Conservation (phyloP, 202 grass and related monocot genomes). For the Zizania palustris region DNA sequence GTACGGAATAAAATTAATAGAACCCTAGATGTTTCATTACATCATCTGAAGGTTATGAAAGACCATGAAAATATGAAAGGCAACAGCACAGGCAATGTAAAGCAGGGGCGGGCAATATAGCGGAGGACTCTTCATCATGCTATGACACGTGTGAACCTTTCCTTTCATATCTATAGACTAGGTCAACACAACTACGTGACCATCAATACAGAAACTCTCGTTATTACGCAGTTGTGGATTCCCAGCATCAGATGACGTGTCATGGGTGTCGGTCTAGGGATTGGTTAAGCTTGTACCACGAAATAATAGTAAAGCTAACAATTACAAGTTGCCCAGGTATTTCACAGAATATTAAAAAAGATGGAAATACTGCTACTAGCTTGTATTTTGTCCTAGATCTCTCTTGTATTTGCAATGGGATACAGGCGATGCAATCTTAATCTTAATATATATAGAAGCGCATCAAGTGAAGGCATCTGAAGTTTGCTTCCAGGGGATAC, state of each 20-base stretch:
- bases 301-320: constrained; percentile 13
- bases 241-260: not conserved
- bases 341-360: not conserved
- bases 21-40: not conserved
- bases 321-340: not conserved
- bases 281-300: not conserved
- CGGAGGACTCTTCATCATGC: constrained; percentile 1
- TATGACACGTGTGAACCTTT: constrained; percentile 21
- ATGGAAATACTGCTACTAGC: not conserved
- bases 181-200: constrained; percentile 24
- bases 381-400: constrained; percentile 10
- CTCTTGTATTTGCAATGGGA: not conserved
- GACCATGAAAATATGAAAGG: not conserved
- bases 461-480: constrained; percentile 20
- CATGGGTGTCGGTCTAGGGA: too few relatives aligned
- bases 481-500: constrained; percentile 28
- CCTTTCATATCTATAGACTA: not conserved
- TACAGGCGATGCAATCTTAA: constrained; percentile 6
- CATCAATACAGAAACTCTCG: not conserved
- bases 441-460: constrained; percentile 1
- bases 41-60: constrained; percentile 9
- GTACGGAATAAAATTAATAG: not conserved
- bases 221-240: not conserved
- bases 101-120: not conserved
- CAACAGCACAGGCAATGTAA: constrained; percentile 5